Base-by-base conservation (phyloP, 2,329 filamentous ascomycete genomes). In the Penicillium nordicum region DNA sequence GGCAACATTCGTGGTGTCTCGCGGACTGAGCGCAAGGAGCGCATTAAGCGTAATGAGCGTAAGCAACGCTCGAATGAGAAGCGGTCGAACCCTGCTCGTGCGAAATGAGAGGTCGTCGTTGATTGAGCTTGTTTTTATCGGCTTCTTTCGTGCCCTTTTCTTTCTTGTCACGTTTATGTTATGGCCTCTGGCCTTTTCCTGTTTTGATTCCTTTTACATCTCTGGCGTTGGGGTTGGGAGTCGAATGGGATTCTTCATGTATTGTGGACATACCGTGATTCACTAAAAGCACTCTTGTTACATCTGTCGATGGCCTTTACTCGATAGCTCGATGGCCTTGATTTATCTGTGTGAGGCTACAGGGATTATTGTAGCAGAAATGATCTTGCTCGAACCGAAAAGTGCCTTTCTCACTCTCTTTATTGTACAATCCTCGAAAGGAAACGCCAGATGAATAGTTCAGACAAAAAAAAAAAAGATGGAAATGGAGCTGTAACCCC, bases 31-130 rank as follows among this genome's bases (percentile, higher is more conserved):
- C 82, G 80, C 63, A 83, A 89, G 67, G 86, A 84, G 74, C 80
- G 86, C 63, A 90, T 85, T 64, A 74, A 74, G 63, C 68, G 77
- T 32, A 78, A 89, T 72, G 86, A 89, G 75, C 78, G 87, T 64
- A 82, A 83, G 76, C 83, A 85, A 84, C 81, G 86, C 69, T 84
- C 83, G 68, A 91, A 91, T 69, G 78, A 83, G 68, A 79, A 80
- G 66, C 79, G 79, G 63, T 74, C 75, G 16, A 68, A 69, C 60
- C 52, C 52, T 55, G 52, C 52, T 37, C 52, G 52, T 42, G 52
- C 45, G 30, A 75, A 71, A 64, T 61, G 59, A 52, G 41, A 14
- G 66, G 63, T 25, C 59, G 57, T 60, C 64, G 60, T 50, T 67
- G 49, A 63, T 57, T 50, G 47, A 48, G 30, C 43, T 52, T 43